These are phyloP conservation scores for Auxenochlorella pyrenoidosa DNA, from an alignment of 139 green algal genomes.

Conservation along the genomic window DNA sequence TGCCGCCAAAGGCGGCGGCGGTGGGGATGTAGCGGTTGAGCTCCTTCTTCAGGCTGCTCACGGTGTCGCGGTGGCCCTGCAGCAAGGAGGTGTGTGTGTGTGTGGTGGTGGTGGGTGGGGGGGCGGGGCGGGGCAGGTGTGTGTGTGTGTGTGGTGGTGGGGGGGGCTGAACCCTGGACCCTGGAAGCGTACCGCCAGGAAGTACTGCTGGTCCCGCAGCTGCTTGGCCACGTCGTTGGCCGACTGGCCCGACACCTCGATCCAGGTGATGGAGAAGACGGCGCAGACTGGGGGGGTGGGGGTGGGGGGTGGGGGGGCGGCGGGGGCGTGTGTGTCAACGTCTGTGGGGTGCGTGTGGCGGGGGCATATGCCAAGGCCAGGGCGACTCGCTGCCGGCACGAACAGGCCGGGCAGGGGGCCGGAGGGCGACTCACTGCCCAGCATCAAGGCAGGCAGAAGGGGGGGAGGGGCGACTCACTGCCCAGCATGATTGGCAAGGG, in stretches of 20 bases:
- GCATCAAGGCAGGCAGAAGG: neutral
- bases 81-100: too few species aligned
- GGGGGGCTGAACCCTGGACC: neutral
- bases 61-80: constrained; percentile 76
- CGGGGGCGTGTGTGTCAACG: too few species aligned
- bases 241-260: constrained; percentile 97
- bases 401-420: too few species aligned
- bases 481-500: too few species aligned
- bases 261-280: constrained; percentile 99
- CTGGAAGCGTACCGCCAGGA: constrained; percentile 72
- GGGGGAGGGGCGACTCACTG: too few species aligned
- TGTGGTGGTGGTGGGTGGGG: neutral
- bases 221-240: constrained; percentile 97
- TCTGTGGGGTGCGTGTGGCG: too few species aligned
- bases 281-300: constrained; percentile 82
- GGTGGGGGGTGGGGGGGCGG: neutral
- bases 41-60: constrained; percentile 93
- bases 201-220: constrained; percentile 97
- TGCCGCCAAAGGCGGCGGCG: constrained; percentile 97
- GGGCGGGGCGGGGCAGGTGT: neutral
- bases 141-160: too few species aligned
- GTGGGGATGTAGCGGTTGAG: constrained; percentile 97
- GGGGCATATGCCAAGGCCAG: too few species aligned
- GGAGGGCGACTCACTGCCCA: too few species aligned
- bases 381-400: too few species aligned